Evolutionary conservation across 768 basidiomycete genomes (phyloP), one percentile per base, ranked within the genome.

Genomic region (Boletus tylopilopsis): DNA sequence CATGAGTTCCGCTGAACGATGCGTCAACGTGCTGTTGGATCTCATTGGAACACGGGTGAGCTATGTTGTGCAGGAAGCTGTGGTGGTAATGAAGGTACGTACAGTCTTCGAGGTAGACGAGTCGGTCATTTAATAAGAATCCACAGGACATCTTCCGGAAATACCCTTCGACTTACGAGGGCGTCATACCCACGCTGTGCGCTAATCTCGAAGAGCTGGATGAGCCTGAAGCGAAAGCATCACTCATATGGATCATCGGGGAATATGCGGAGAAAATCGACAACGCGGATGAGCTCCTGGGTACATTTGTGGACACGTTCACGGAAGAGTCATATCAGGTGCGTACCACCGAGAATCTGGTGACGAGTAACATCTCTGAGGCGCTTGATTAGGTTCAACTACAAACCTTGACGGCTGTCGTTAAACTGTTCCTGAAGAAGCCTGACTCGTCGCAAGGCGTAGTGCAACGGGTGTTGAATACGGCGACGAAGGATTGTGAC

Each of bases 171-270:
- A 92, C 86, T 3, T 99, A 98, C 64, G 95, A 99, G 70, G 94
- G 94, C 18, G 87, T 96, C 62, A 97, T 99, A 56, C 95, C 94
- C 0, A 93, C 87, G 1, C 71, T 99, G 13, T 99, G 94, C 60
- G 84, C 90, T 2, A 95, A 94, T 62, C 82, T 98, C 13, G 95
- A 99, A 51, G 94, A 96, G 60, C 74, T 99, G 27, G 95, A 98
- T 61, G 96, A 99, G 64, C 96, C 95, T 10, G 95, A 99, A 65
- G 95, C 96, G 2, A 97, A 97, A 64, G 91, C 94, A 1, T 94
- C 94, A 3, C 75, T 99, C 42, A 97, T 99, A 65, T 99, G 96
- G 95, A 98, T 99, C 60, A 94, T 98, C 57, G 95, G 95, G 49
- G 94, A 97, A 72, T 97, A 99, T 60, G 94, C 95, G 4, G 87